These are phyloP conservation scores for Coniochaeta sp. DNA, from an alignment of 2,329 filamentous ascomycete species.

Conservation along the genomic window DNA sequence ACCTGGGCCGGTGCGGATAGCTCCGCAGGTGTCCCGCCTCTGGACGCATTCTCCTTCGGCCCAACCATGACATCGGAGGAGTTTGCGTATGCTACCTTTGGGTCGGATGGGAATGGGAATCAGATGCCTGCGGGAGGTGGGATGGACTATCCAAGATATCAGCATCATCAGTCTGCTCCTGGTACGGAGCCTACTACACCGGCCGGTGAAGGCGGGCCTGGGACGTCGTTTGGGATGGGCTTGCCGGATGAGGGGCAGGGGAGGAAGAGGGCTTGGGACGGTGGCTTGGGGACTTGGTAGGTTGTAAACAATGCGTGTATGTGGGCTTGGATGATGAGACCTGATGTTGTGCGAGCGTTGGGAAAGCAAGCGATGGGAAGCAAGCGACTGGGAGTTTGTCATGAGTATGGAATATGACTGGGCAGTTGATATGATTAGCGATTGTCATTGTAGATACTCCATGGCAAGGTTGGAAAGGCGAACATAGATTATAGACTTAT, in stretches of 20 bases:
- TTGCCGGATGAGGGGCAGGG: neutral
- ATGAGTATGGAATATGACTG: too few species aligned
- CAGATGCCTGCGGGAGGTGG: neutral
- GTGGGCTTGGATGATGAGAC: too few species aligned
- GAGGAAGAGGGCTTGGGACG: neutral
- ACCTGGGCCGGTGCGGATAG: neutral
- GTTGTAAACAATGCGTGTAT: too few species aligned
- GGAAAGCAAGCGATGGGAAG: too few species aligned
- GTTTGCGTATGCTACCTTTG: neutral
- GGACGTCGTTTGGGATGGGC: neutral
- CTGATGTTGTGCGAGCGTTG: too few species aligned
- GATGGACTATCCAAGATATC: neutral
- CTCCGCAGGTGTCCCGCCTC: neutral
- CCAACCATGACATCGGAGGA: neutral
- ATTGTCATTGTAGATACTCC: too few species aligned
- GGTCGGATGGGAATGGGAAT: neutral
- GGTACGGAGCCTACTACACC: neutral
- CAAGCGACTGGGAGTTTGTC: too few species aligned
- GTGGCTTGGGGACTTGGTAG: neutral
- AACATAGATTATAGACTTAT: too few species aligned
- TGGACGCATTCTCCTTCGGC: neutral
- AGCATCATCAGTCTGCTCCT: neutral
- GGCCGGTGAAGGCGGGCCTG: neutral
- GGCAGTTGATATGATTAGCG: too few species aligned
- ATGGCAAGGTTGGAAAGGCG: too few species aligned